phyloP scores from a whole-genome alignment of 2,329 filamentous ascomycete genomes.

The Colletotrichum costaricense region DNA sequence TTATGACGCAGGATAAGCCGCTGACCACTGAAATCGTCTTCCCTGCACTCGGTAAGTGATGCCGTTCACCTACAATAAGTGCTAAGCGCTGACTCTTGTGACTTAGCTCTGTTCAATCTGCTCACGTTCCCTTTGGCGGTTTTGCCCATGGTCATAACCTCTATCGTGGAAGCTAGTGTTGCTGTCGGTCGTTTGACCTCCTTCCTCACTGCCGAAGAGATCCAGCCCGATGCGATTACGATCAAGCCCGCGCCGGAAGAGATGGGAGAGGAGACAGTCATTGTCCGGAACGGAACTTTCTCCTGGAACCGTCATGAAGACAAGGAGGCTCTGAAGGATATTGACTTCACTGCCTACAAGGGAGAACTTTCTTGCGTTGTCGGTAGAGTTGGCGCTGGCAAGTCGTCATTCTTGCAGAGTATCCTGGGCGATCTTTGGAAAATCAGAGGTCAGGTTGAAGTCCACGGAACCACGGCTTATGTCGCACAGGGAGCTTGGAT shows the following conservation, averaged over 20 bases:
- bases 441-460: constrained; percentile 81
- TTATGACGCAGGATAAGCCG: constrained; percentile 82
- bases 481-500: constrained; percentile 96
- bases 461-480: constrained; percentile 88
- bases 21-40: constrained; percentile 96
- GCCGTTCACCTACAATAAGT: neutral
- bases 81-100: neutral
- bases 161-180: constrained; percentile 95
- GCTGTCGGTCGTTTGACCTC: constrained; percentile 87
- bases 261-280: constrained; percentile 85
- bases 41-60: constrained; percentile 70
- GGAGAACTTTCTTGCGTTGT: constrained; percentile 94
- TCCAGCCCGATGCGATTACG: constrained; percentile 85
- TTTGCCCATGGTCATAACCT: constrained; percentile 96
- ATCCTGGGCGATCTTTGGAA: constrained; percentile 95
- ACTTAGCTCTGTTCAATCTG: constrained; percentile 89
- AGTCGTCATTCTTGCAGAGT: constrained; percentile 90
- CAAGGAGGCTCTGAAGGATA: constrained; percentile 79
- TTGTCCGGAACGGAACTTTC: constrained; percentile 86
- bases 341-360: constrained; percentile 90
- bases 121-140: constrained; percentile 95
- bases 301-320: constrained; percentile 91
- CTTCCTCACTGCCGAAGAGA: constrained; percentile 88
- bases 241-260: constrained; percentile 77
- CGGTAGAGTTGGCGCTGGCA: constrained; percentile 92